Percentiles rank a stretch among this genome's conserved stretches.
Conservation (phyloP, 257 asterid genomes). For the Mitragyna speciosa region DNA sequence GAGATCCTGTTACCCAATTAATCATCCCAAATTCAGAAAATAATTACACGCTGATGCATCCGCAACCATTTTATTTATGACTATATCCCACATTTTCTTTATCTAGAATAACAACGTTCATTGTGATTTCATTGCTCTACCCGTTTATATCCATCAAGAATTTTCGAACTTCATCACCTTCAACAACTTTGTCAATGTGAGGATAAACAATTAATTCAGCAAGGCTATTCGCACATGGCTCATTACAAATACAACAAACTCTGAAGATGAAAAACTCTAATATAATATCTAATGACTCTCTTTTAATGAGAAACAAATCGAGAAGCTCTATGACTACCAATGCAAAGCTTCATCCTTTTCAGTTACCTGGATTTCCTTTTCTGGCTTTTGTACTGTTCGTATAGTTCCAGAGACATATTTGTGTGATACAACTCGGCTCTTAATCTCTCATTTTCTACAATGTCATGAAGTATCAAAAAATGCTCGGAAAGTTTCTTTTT, state of each 20-base stretch:
- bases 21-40: too few relatives aligned
- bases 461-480: slow-evolving; percentile 55
- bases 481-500: slow-evolving; percentile 60
- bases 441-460: slow-evolving; percentile 68
- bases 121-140: too few relatives aligned
- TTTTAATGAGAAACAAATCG: too few relatives aligned
- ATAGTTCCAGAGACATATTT: slow-evolving; percentile 41
- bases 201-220: too few relatives aligned
- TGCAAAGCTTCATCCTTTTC: neutral
- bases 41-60: too few relatives aligned
- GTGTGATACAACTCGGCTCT: slow-evolving; percentile 63
- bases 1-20: too few relatives aligned
- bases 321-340: neutral
- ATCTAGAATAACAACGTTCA: neutral
- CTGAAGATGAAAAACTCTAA: neutral
- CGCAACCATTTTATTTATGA: too few relatives aligned
- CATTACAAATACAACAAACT: too few relatives aligned
- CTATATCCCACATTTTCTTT: neutral
- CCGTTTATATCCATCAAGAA: neutral
- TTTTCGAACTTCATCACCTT: neutral
- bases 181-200: too few relatives aligned
- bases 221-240: too few relatives aligned
- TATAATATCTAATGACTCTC: neutral
- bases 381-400: slow-evolving; percentile 54
- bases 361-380: slow-evolving; percentile 39